Evolutionary conservation across 2,329 filamentous ascomycete species (phyloP), one percentile per base, ranked within the genome.

Genomic region (Monosporascus cannonballus): DNA sequence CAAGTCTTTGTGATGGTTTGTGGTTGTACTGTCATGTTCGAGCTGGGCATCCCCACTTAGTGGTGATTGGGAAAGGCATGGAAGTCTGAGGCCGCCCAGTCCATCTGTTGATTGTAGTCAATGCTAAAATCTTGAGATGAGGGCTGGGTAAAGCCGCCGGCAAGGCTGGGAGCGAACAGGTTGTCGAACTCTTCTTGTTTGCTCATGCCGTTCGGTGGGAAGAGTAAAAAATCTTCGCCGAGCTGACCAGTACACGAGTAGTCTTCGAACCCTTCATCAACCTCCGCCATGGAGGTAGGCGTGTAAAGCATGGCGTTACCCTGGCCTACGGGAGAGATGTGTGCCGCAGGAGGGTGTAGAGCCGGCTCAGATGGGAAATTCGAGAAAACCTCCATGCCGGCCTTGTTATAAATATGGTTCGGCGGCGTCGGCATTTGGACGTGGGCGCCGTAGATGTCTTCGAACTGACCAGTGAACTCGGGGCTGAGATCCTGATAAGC

Each of bases 321-420:
- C 61, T 89, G 86, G 5, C 84, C 87, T 51, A 77, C 76, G 8
- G 86, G 86, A 3, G 87, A 90, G 56, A 90, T 79, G 55, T 89
- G 85, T 25, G 76, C 71, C 34, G 71, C 67, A 34, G 61, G 61
- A 53, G 64, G 66, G n/a, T 70, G 69, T 34, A 70, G 71, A 61
- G 68, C 73, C 41, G 76, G 61, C 15, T 75, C 70, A 6, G 68
- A 61, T 4, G 63, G 59, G 51, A 69, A 73, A 53, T 71, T 68
- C 36, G 70, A 69, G 48, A 78, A 75, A 30, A 72, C 68, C 48
- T 74, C 70, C 3, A 67, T 61, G 55, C 76, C 67, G 56, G 69
- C 67, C 66, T 80, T 80, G 55, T 68, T 66, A 56, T 73, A 77
- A 45, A 76, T 59, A 63, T 69, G 54, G 64, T 69, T 54, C 58